Percentiles rank a stretch among this genome's conserved stretches.
Conservation (phyloP, 2,329 filamentous ascomycete species). For the Chaetomiaceae sp. region DNA sequence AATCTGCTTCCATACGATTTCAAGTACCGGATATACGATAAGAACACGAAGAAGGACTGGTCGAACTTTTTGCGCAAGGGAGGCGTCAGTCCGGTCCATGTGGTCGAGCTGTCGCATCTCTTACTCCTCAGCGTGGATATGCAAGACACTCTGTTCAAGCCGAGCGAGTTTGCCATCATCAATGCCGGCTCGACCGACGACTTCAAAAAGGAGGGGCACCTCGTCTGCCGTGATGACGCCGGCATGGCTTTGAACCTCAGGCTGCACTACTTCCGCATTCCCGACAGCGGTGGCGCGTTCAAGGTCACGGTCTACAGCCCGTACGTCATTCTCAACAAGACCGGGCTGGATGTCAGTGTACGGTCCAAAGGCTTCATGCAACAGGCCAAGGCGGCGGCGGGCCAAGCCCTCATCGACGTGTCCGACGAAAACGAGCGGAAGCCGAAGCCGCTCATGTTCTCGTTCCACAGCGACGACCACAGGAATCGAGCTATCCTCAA, state of each 20-base stretch:
- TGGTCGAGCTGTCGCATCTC: constrained; percentile 91
- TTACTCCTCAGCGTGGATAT: constrained; percentile 90
- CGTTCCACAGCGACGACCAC: constrained; percentile 80
- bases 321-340: constrained; percentile 93
- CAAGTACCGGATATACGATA: constrained; percentile 98
- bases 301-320: constrained; percentile 92
- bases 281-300: constrained; percentile 91
- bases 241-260: constrained; percentile 74
- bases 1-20: constrained; percentile 96
- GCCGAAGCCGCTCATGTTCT: constrained; percentile 92
- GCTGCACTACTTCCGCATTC: constrained; percentile 85
- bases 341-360: constrained; percentile 80
- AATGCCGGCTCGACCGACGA: constrained; percentile 85
- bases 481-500: constrained; percentile 86
- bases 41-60: constrained; percentile 98
- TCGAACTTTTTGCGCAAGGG: constrained; percentile 96
- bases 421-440: constrained; percentile 57
- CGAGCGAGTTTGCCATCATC: constrained; percentile 96
- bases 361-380: constrained; percentile 87
- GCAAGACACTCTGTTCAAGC: constrained; percentile 91
- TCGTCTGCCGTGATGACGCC: constrained; percentile 80
- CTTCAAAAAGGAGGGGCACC: constrained; percentile 73
- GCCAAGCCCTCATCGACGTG: constrained; percentile 57
- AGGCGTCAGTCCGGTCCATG: constrained; percentile 93
- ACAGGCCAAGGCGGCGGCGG: constrained; percentile 71